Conservation (phyloP, 768 basidiomycete genomes). For the Dictyophora rubrovolvata region DNA sequence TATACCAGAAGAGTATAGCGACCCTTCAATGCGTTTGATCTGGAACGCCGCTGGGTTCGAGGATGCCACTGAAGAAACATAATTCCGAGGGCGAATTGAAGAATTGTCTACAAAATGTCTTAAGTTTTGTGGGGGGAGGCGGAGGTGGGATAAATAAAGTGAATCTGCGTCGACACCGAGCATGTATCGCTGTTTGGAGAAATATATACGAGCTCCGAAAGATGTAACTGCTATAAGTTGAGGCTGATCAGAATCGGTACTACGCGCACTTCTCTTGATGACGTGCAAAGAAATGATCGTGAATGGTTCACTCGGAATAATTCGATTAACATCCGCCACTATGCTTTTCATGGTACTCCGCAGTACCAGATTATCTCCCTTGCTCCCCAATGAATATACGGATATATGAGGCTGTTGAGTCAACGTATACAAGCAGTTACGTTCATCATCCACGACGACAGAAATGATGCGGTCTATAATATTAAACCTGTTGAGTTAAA, state of each 20-base stretch:
- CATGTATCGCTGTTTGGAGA: slow-evolving; percentile 27
- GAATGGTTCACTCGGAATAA: slow-evolving; percentile 68
- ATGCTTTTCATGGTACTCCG: slow-evolving; percentile 68
- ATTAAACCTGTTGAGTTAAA: neutral
- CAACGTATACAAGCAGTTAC: slow-evolving; percentile 73
- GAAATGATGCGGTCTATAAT: slow-evolving; percentile 58
- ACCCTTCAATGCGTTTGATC: slow-evolving; percentile 20
- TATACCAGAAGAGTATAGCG: slow-evolving; percentile 59
- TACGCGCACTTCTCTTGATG: slow-evolving; percentile 30
- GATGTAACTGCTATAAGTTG: slow-evolving; percentile 75
- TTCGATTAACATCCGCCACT: slow-evolving; percentile 69
- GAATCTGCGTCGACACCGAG: slow-evolving; percentile 25
- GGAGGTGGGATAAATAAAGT: slow-evolving; percentile 67
- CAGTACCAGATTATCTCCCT: slow-evolving; percentile 51
- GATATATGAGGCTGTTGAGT: slow-evolving; percentile 41
- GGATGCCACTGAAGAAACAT: neutral
- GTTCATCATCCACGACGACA: slow-evolving; percentile 53
- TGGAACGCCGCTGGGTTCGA: neutral
- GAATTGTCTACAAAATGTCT: slow-evolving; percentile 51
- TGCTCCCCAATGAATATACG: slow-evolving; percentile 11
- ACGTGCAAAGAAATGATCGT: slow-evolving; percentile 62
- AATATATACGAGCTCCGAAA: slow-evolving; percentile 80
- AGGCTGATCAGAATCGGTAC: slow-evolving; percentile 54
- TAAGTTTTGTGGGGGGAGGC: slow-evolving; percentile 65
- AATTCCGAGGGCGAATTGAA: slow-evolving; percentile 24